Conservation (phyloP, 371 early-diverging fungal genomes). For the Lichtheimia ornata region DNA sequence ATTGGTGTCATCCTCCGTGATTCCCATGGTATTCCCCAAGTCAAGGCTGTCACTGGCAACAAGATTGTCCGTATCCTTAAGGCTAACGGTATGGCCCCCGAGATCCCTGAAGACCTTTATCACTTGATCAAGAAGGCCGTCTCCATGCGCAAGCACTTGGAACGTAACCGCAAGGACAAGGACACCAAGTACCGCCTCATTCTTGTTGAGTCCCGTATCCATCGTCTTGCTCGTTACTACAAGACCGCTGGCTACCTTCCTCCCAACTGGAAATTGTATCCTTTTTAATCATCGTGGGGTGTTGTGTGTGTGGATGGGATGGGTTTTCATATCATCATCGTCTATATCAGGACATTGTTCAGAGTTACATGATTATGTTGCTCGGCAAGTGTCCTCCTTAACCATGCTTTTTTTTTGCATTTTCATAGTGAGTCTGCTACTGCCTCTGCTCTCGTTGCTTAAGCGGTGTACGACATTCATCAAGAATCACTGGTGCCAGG, state of each 20-base stretch:
- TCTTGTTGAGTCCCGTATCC: slow-evolving; percentile 98
- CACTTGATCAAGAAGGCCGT: slow-evolving; percentile 99
- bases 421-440: slow-evolving; percentile 51
- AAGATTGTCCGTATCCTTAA: slow-evolving; percentile 95
- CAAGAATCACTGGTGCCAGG: not conserved
- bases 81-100: slow-evolving; percentile 92
- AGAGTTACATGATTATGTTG: slow-evolving; percentile 10
- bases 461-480: slow-evolving; percentile 12
- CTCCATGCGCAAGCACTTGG: slow-evolving; percentile 98
- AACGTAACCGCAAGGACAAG: slow-evolving; percentile 99
- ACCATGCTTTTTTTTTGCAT: slow-evolving; percentile 28
- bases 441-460: slow-evolving; percentile 53
- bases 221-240: slow-evolving; percentile 99
- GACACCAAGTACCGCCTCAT: slow-evolving; percentile 99
- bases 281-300: slow-evolving; percentile 28
- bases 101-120: slow-evolving; percentile 99
- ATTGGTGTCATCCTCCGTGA: slow-evolving; percentile 99
- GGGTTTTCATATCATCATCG: not conserved
- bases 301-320: slow-evolving; percentile 4
- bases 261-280: slow-evolving; percentile 97
- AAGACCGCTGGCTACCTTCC: slow-evolving; percentile 97
- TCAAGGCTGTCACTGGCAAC: slow-evolving; percentile 94
- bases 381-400: slow-evolving; percentile 48
- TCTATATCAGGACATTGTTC: slow-evolving; percentile 35
- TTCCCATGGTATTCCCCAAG: slow-evolving; percentile 97